Base-by-base conservation (phyloP, 2,329 filamentous ascomycete genomes). In the Fusarium austroafricanum region DNA sequence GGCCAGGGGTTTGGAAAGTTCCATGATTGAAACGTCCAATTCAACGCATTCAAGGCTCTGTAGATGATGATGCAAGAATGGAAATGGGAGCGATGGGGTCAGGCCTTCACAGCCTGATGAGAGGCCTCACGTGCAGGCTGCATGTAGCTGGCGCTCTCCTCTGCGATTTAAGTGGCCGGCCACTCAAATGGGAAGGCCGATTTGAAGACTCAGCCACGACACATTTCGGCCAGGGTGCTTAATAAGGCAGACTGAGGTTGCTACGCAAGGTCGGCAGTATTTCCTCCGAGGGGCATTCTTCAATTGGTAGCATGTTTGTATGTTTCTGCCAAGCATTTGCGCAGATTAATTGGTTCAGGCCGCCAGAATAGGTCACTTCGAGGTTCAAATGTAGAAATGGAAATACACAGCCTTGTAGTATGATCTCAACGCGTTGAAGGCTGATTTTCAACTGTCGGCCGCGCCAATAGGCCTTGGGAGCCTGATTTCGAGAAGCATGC, bases 161-260 rank as follows among this genome's bases (percentile, higher is more conserved):
- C n/a, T n/a, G n/a, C n/a, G n/a, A n/a, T n/a, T n/a, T n/a, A n/a
- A n/a, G n/a, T n/a, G n/a, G n/a, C n/a, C n/a, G n/a, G n/a, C n/a
- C n/a, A n/a, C n/a, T 1, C 0, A 12, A 9, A 1, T 0, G 3
- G 26, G 35, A 31, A 51, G 35, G 23, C 26, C 11, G 9, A 2
- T 20, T 11, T 1, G 4, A 4, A 33, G 26, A 4, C 21, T 23
- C 21, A 23, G 21, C 21, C 21, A 23, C n/a, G n/a, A n/a, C n/a
- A n/a, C n/a, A n/a, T n/a, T n/a, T n/a, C n/a, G n/a, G n/a, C n/a
- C n/a, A n/a, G n/a, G n/a, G n/a, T n/a, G n/a, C n/a, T n/a, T n/a
- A n/a, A n/a, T n/a, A n/a, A n/a, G n/a, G n/a, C n/a, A n/a, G n/a
- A n/a, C n/a, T n/a, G n/a, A n/a, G n/a, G n/a, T n/a, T n/a, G n/a